Base-by-base conservation (phyloP, 371 early-diverging fungal genomes). In the Parasitella parasitica region DNA sequence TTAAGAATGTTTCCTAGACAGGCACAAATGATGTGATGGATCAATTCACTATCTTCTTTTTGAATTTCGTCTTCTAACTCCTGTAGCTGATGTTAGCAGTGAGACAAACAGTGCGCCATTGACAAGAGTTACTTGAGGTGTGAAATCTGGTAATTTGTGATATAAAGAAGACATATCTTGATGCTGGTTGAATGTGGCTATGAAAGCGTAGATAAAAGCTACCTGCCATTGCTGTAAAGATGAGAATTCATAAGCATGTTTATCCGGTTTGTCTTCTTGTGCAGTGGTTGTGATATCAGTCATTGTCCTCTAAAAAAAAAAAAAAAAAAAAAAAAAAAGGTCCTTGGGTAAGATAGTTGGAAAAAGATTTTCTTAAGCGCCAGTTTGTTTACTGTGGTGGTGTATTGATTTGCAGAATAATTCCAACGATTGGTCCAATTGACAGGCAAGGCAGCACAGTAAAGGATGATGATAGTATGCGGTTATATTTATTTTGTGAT, bases 161-260 rank as follows among this genome's bases (percentile, higher is more conserved):
- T 70, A 63, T 7, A 28, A 28, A 38, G 60, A 54, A 2, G 54
- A 53, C 3, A 65, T 69, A n/a, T 51, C 56, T 6, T 55, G 46
- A 32, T 68, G 56, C 2, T 52, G 38, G 30, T 60, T 61, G 35
- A 80, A 80, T 6, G 65, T 63, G 13, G 43, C 30, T 18, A 56
- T 35, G 51, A 76, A 80, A 27, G 75, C 77, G 63, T 76, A 75
- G 15, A 80, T 61, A 41, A 73, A 76, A 4, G 80, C 77, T 26
- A 80, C 59, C 28, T 76, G 66, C 71, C 77, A 76, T 37, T 78
- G 70, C 20, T 58, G 55, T 16, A 55, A 38, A 15, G 73, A 27
- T 11, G 68, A 60, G 6, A 59, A 62, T 35, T 27, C 12, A 36
- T 51, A 27, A 36, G 41, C 7, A 38, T 32, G 37, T 36, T 13